phyloP scores from a whole-genome alignment of 306 rosid species.

The Cicer arietinum region DNA sequence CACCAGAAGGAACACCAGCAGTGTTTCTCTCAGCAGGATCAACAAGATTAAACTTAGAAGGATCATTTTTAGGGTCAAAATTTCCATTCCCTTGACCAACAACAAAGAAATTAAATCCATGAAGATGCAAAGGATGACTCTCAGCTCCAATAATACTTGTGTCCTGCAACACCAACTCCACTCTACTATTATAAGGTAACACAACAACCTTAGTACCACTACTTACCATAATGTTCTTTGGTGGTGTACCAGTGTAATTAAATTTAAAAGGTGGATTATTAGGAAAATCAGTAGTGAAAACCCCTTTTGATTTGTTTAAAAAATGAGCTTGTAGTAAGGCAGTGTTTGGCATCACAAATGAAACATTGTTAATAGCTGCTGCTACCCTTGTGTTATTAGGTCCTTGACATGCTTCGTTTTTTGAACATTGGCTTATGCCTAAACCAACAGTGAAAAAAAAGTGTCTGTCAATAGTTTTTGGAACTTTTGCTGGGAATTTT shows the following conservation, averaged over 20 bases:
- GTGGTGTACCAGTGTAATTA: constrained; percentile 75
- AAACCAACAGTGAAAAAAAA: constrained; percentile 75
- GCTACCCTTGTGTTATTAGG: constrained; percentile 64
- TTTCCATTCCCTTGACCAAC: constrained; percentile 72
- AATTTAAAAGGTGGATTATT: constrained; percentile 66
- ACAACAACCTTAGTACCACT: constrained; percentile 64
- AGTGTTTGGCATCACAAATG: constrained; percentile 68
- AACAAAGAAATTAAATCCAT: constrained; percentile 78
- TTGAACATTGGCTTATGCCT: constrained; percentile 58
- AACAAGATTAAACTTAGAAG: constrained; percentile 60
- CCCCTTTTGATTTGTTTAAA: constrained; percentile 61
- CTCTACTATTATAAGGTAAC: constrained; percentile 62
- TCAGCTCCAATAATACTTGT: constrained; percentile 73
- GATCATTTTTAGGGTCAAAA: constrained; percentile 68
- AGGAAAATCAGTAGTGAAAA: constrained; percentile 69
- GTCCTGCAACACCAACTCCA: constrained; percentile 73
- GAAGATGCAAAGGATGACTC: constrained; percentile 86
- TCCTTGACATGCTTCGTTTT: constrained; percentile 62
- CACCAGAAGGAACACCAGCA: constrained; percentile 70
- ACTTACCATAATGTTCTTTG: constrained; percentile 53
- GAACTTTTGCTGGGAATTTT: constrained; percentile 70
- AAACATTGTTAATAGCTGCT: constrained; percentile 67
- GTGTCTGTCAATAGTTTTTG: constrained; percentile 51
- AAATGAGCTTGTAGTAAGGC: constrained; percentile 82
- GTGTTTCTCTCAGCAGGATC: constrained; percentile 84